These are phyloP conservation scores for Evernia prunastri DNA, from an alignment of 495 filamentous ascomycete species.

Conservation along the genomic window DNA sequence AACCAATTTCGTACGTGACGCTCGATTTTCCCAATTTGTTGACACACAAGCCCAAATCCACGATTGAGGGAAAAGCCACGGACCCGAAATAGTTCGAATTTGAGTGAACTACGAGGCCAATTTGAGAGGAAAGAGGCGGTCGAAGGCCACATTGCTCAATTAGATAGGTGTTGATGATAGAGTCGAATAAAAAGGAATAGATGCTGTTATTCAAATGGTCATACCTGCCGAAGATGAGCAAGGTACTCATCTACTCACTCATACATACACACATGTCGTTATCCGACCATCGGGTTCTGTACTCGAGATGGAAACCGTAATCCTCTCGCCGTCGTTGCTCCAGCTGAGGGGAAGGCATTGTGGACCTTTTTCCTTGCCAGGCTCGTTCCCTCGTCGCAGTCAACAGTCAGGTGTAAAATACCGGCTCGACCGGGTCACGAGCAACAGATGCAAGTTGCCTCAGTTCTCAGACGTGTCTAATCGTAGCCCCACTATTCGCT, in stretches of 20 bases:
- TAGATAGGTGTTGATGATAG: constrained; percentile 84
- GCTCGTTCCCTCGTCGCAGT: constrained; percentile 45
- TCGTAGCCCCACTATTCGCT: too few relatives aligned
- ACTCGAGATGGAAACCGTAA: constrained; percentile 74
- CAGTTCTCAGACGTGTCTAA: too few relatives aligned
- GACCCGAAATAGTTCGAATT: constrained; percentile 79
- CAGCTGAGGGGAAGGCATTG: constrained; percentile 27
- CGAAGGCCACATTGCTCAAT: constrained; percentile 70
- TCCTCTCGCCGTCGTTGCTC: constrained; percentile 62
- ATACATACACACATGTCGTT: too few relatives aligned
- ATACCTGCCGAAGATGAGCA: too few relatives aligned
- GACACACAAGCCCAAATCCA: constrained; percentile 77
- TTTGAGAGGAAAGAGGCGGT: constrained; percentile 59
- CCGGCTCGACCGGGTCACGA: too few relatives aligned
- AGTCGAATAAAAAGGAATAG: constrained; percentile 79
- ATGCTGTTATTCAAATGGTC: constrained; percentile 66
- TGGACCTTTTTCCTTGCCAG: constrained; percentile 48
- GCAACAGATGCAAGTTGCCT: too few relatives aligned
- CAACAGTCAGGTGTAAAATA: not conserved
- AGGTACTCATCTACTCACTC: too few relatives aligned
- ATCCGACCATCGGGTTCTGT: constrained; percentile 88
- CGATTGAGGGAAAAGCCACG: constrained; percentile 72
- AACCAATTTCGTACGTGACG: constrained; percentile 85
- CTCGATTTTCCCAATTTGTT: constrained; percentile 79
- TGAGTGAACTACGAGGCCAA: constrained; percentile 76